phyloP scores from a whole-genome alignment of 495 filamentous ascomycete species.

The Trichoderma erinaceum region DNA sequence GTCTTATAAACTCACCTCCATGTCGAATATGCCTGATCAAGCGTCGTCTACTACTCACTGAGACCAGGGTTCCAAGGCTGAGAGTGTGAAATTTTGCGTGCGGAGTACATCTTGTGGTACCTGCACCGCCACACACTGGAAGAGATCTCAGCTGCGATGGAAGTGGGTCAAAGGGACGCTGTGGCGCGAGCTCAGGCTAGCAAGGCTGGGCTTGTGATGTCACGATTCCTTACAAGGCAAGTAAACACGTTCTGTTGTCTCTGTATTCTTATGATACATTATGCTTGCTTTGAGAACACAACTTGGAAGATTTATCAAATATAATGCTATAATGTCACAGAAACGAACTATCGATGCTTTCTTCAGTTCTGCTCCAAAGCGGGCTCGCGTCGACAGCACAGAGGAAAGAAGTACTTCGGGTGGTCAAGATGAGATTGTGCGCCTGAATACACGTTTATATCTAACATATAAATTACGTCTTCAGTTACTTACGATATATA shows the following conservation, averaged over 20 bases:
- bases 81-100: conserved; percentile 13
- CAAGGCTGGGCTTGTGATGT: conserved; percentile 10
- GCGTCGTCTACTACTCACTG: conserved; percentile 3
- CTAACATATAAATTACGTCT: not conserved
- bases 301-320: no score
- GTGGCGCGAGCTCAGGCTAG: conserved; percentile 2
- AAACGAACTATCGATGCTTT: conserved; percentile 49
- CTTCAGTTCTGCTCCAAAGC: conserved; percentile 40
- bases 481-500: not conserved
- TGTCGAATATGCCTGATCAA: not conserved
- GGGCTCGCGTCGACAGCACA: conserved; percentile 22
- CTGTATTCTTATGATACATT: no score
- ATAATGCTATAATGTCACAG: conserved; percentile 26
- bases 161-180: not conserved
- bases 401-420: not conserved
- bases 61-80: conserved; percentile 3
- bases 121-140: conserved; percentile 5
- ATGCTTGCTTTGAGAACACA: no score
- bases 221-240: not conserved
- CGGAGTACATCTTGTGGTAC: not conserved
- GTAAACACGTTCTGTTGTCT: not conserved
- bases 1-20: not conserved
- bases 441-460: not conserved
- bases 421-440: not conserved
- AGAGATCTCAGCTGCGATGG: not conserved